Evolutionary conservation across 305 asterid genomes (phyloP), one percentile per base, ranked within the genome.

Genomic region (Striga hermonthica): DNA sequence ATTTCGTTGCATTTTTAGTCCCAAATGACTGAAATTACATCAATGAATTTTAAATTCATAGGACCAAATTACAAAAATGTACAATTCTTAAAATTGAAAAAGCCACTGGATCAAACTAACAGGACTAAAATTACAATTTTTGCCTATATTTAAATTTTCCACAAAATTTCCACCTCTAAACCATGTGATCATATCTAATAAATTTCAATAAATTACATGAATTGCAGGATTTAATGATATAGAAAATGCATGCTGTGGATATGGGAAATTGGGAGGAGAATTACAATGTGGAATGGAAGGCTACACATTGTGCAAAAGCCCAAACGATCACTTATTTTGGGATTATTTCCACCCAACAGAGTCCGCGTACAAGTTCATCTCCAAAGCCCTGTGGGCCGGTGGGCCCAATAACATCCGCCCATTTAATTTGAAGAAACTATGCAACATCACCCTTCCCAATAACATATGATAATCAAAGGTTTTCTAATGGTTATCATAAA

Each of bases 271-370:
- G 0, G 84, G 95, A 68, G 95, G 95, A 49, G 56, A 75, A 62
- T 1, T 82, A 7, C 97, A 89, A 49, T 89, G 97, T 66, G 94
- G 94, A 31, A 81, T 66, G 56, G 85, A 80, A 79, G 90, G 86
- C 5, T 90, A 85, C 83, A 85, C 34, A 16, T 0, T 85, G 6
- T 90, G 97, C 52, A 64, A 72, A 3, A 75, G 81, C 9, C 86
- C 95, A 0, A 59, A 79, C 7, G 58, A 75, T 13, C 63, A 74
- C 66, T 72, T 87, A 31, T 89, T 85, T 9, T 89, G 95, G 93
- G 95, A 87, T 75, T 82, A 76, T 69, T 89, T 87, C 40, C 97
- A 87, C 64, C 97, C 97, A 0, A 74, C 95, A 0, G 91, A 89
- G 34, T 76, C 69, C 1, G 78, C 94, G 11, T 82, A 85, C 66